Evolutionary conservation across 805 yeast species (phyloP).

Genomic region (Nakazawaea anatomiae): DNA sequence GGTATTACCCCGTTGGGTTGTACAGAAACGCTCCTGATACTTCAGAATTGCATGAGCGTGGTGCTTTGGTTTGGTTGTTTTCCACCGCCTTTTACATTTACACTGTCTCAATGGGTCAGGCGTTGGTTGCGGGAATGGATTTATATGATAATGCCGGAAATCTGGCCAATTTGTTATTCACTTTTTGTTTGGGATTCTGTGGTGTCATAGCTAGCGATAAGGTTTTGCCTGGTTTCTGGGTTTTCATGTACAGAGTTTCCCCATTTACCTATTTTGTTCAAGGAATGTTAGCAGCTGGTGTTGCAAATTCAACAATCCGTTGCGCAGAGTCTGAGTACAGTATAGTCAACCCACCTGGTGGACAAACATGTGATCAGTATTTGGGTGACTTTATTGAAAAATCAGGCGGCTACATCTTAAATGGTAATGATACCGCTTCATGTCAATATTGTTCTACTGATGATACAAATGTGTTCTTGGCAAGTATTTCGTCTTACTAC

Average conservation of each 20-base stretch:
- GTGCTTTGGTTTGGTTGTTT: slow-evolving; percentile 30
- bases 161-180: slow-evolving; percentile 8
- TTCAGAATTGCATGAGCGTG: neutral
- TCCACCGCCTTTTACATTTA: slow-evolving; percentile 28
- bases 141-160: slow-evolving; percentile 7
- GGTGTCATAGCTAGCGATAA: slow-evolving; percentile 31
- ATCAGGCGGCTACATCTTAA: slow-evolving; percentile 43
- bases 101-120: slow-evolving; percentile 34
- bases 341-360: slow-evolving; percentile 41
- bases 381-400: slow-evolving; percentile 31
- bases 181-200: slow-evolving; percentile 17
- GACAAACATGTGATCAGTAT: slow-evolving; percentile 52
- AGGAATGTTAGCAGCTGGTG: slow-evolving; percentile 26
- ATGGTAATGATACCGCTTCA: slow-evolving; percentile 34
- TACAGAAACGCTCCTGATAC: slow-evolving; percentile 19
- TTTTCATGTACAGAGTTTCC: slow-evolving; percentile 57
- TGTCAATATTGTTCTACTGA: slow-evolving; percentile 60
- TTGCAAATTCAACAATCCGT: slow-evolving; percentile 37
- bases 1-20: slow-evolving; percentile 19
- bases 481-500: slow-evolving; percentile 34
- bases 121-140: slow-evolving; percentile 23
- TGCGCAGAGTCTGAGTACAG: slow-evolving; percentile 47
- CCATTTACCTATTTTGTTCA: slow-evolving; percentile 61
- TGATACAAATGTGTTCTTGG: slow-evolving; percentile 55
- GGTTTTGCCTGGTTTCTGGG: slow-evolving; percentile 28